Evolutionary conservation across 129 eudicot genomes (phyloP), one percentile per base, ranked within the genome.

Genomic region (Escallonia rubra): DNA sequence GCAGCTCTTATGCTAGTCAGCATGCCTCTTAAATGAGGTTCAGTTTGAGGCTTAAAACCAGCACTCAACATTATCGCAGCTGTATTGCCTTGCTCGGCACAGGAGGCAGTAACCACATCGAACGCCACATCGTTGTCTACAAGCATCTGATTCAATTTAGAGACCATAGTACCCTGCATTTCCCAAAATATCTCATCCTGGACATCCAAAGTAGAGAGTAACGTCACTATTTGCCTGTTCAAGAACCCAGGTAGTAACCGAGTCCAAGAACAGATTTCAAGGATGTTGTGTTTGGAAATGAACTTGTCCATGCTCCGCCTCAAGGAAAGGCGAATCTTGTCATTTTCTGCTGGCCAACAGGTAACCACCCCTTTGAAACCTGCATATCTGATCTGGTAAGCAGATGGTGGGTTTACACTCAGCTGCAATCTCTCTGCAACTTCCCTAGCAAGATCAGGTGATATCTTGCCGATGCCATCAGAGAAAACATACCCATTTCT

Each of bases 341-440:
- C 77, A 2, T 63, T 50, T 53, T 65, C 66, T 11, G 57, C 10
- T 0, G 87, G 87, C 87, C 84, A 82, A 61, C 73, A 43, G 8
- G 84, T 84, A 54, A 82, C 80, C 23, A 82, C 87, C 38, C 87
- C 87, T 75, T 82, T 82, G 42, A 66, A 82, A 12, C 87, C 87
- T 1, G 84, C 84, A 72, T 65, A 82, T 16, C 87, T 66, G 42
- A 82, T 78, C 43, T 82, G 87, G 59, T 82, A 82, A 41, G 87
- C 87, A 71, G 76, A 82, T 3, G 87, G 87, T 2, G 78, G 81
- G 41, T 68, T 74, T 8, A 67, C 69, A n/a, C 14, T 66, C 59
- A 82, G 40, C 49, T 67, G 68, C 59, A 82, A 57, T 44, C 48
- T 78, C 73, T 62, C 73, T 3, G 87, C 87, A 41, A 82, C 87